Conservation (phyloP, 73 alveolate genomes). For the Tetrahymena malaccensis region DNA sequence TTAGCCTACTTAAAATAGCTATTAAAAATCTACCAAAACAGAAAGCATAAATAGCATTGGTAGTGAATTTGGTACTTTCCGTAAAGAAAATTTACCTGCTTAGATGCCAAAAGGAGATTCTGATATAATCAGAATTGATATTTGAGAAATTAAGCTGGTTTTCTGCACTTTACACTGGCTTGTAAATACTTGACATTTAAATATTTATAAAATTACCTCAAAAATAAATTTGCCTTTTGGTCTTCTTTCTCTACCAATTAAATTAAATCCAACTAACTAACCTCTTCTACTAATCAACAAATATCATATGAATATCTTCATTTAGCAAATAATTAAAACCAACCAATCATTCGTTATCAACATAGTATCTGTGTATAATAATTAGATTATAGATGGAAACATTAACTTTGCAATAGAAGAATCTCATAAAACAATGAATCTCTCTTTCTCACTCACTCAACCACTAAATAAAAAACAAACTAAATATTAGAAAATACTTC, state of each 20-base stretch:
- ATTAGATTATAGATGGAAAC: too few species aligned
- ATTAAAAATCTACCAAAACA: background rate
- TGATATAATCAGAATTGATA: background rate
- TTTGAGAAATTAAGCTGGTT: background rate
- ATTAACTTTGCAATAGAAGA: too few species aligned
- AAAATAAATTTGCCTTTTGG: background rate
- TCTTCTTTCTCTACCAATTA: too few species aligned
- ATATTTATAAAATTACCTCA: background rate
- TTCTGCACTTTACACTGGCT: background rate
- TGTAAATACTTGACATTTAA: too few species aligned
- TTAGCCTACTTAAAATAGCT: background rate
- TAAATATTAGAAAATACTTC: too few species aligned
- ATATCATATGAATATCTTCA: background rate
- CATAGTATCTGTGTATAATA: too few species aligned
- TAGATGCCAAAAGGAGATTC: background rate
- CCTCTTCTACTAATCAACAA: background rate
- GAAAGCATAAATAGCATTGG: background rate
- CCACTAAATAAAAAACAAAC: background rate
- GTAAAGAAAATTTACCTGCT: background rate
- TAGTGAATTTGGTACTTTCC: background rate
- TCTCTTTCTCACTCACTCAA: background rate
- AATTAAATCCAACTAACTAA: background rate
- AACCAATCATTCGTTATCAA: too few species aligned
- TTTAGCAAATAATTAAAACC: too few species aligned
- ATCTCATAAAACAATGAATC: background rate